Percentiles rank a stretch among this genome's conserved stretches.
Conservation (phyloP, 2,329 filamentous ascomycete genomes). For the Claviceps sp. region DNA sequence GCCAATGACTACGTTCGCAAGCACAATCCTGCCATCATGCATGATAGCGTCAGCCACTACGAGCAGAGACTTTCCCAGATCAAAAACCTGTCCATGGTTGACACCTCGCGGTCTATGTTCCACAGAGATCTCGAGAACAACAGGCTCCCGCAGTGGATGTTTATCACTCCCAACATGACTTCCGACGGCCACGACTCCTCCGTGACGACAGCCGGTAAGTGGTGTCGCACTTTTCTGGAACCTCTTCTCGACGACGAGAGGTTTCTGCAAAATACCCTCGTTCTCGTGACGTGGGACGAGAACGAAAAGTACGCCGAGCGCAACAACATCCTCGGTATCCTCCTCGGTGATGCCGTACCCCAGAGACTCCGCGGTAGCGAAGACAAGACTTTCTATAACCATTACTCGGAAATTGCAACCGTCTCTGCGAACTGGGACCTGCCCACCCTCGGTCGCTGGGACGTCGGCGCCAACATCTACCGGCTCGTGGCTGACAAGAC, state of each 20-base stretch:
- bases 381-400: constrained; percentile 58
- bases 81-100: constrained; percentile 49
- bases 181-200: constrained; percentile 64
- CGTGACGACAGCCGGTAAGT: constrained; percentile 54
- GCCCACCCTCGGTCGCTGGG: constrained; percentile 56
- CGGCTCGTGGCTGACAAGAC: constrained; percentile 46
- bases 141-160: constrained; percentile 57
- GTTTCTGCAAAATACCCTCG: constrained; percentile 64
- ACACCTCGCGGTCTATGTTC: constrained; percentile 40
- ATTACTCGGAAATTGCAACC: constrained; percentile 57
- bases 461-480: constrained; percentile 61
- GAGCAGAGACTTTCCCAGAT: constrained; percentile 49
- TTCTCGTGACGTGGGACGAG: constrained; percentile 71
- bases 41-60: constrained; percentile 48
- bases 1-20: constrained; percentile 72
- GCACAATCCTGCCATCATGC: constrained; percentile 58
- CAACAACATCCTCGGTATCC: constrained; percentile 57
- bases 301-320: constrained; percentile 52
- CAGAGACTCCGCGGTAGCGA: constrained; percentile 49
- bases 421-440: constrained; percentile 58
- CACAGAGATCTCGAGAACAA: constrained; percentile 49
- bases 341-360: constrained; percentile 64
- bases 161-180: constrained; percentile 64
- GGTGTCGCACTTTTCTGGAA: constrained; percentile 54
- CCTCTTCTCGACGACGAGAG: constrained; percentile 55